Base-by-base conservation (phyloP, 306 rosid species). In the Castanospermum australe region DNA sequence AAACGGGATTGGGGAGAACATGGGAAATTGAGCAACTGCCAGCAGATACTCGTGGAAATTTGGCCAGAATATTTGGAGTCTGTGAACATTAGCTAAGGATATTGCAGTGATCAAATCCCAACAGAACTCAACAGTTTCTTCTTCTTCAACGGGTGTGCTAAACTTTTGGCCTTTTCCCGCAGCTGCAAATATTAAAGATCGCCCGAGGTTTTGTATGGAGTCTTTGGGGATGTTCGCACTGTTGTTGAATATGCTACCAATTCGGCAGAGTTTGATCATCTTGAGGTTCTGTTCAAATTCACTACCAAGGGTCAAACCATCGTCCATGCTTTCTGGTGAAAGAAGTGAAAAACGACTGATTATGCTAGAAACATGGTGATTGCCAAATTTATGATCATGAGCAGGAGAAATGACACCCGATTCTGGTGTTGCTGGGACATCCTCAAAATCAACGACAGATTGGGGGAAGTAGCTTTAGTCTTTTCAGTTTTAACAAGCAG, bases 121-220 rank as follows among this genome's bases (percentile, higher is more conserved):
- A 80, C 98, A 95, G 48, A 93, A 93, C 24, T 86, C 96, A 54
- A 95, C 89, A 1, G 97, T 87, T 86, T 93, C 99, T 84, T 95
- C 98, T 85, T 95, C 98, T 76, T 95, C 99, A 59, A 89, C 72
- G 0, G 94, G 84, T n/a, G 97, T 93, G 87, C 93, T 93, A 39
- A 93, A 93, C 81, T 95, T 95, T 50, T 95, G 98, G 28, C 98
- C 98, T 88, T 91, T 93, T 59, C 99, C 98, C 6, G 99, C 99
- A 11, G 99, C 92, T 9, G 97, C 86, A 74, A 87, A 90, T 57
- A 95, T 90, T 69, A 93, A 69, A 39, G 94, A 87, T 14, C 96
- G 86, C 13, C 99, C 98, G 2, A 93, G 93, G 81, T 80, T 89
- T 24, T 85, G 90, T 61, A 93, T 80, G 75, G 93, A 83, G 2